Base-by-base conservation (phyloP, 176 grass and related monocot species). In the Lolium multiflorum region DNA sequence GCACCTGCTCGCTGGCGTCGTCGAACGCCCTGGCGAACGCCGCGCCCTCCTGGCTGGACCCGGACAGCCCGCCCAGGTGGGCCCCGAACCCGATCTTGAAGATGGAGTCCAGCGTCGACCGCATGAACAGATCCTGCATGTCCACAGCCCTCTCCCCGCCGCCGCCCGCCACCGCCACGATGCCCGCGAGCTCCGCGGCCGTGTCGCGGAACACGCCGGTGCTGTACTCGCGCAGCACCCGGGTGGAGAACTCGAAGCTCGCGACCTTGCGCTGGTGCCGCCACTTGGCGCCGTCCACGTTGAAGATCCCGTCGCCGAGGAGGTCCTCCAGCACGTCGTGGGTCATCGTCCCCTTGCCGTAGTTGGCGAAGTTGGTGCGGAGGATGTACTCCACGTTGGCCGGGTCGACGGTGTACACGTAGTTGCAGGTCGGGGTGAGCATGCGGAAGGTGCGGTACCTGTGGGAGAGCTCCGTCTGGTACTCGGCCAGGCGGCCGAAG, bases 321-420 rank as follows among this genome's bases (percentile, higher is more conserved):
- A 98, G 66, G 18, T 98, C 96, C 49, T 81, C 88, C 57, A 78
- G 1, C 21, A 82, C 26, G 20, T 64, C 84, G 86, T 92, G 69
- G 51, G 5, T 81, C 15, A 59, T 63, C 65, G 25, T 48, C 5
- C 90, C 96, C 87, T 97, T 97, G 76, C 92, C 92, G 62, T 93
- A 97, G 87, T 97, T 97, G 35, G 48, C 16, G 65, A 95, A 97
- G 76, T 97, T 97, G 89, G 95, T 93, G 86, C 84, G 93, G 70
- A 97, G 95, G 76, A 97, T 87, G 88, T 95, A 84, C 57, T 97
- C 95, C 3, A 97, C 84, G 51, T 91, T 91, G 55, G 63, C 82
- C 1, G 90, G 95, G 46, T 93, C 92, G 2, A 94, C 92, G 79
- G 92, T 97, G 92, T 84, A 94, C 16, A 94, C 62, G 58, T 93